Evolutionary conservation across 2,329 filamentous ascomycete genomes (phyloP).

Genomic region (Penicillium sp.): DNA sequence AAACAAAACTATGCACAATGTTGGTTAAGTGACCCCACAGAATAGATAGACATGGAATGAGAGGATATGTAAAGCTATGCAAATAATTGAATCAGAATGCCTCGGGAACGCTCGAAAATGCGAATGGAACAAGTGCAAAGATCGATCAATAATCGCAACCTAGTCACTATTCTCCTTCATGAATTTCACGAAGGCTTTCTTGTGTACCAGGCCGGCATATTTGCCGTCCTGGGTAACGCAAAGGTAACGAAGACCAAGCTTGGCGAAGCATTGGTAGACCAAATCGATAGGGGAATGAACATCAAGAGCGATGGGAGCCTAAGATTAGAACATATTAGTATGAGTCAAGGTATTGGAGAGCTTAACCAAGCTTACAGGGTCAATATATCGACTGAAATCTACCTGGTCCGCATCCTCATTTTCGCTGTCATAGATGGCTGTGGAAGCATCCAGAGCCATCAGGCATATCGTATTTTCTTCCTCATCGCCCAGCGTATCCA

Average conservation of each 20-base stretch:
- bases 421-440: conserved; percentile 59
- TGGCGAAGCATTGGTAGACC: conserved; percentile 94
- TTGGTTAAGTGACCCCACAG: not conserved
- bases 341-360: not conserved
- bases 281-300: conserved; percentile 88
- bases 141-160: conserved; percentile 4
- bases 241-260: conserved; percentile 87
- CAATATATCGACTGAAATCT: conserved; percentile 88
- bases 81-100: conserved; percentile 4
- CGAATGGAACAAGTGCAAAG: conserved; percentile 4
- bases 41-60: not conserved
- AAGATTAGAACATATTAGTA: not conserved
- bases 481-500: conserved; percentile 72
- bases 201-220: conserved; percentile 91
- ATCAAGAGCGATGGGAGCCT: conserved; percentile 84
- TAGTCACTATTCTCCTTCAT: conserved; percentile 74
- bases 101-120: conserved; percentile 2
- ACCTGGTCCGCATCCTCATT: conserved; percentile 62
- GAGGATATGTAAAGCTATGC: conserved; percentile 20
- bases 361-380: conserved; percentile 62
- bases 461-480: conserved; percentile 71
- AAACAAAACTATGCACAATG: not conserved
- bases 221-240: conserved; percentile 82
- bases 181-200: conserved; percentile 95
- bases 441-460: conserved; percentile 68